Percentiles rank a stretch among this genome's conserved stretches.
These are phyloP conservation scores for Neofusicoccum sp. DNA, from an alignment of 2,329 filamentous ascomycete genomes.

Conservation along the genomic window DNA sequence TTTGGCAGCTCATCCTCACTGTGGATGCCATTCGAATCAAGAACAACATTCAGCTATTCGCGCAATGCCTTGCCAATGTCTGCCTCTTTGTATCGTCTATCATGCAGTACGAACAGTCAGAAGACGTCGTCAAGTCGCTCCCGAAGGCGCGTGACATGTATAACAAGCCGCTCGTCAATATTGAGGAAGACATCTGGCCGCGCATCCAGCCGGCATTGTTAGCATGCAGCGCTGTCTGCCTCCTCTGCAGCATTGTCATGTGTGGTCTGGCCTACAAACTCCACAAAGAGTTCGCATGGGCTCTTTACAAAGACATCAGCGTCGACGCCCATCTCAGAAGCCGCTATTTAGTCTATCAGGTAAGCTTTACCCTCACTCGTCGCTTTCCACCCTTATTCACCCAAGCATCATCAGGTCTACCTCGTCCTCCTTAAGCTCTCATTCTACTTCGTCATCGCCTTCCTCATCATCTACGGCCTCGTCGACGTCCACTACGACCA, in stretches of 20 bases:
- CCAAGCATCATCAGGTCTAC: constrained; percentile 20
- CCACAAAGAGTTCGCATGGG: constrained; percentile 24
- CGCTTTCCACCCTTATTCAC: neutral
- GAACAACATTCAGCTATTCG: constrained; percentile 28
- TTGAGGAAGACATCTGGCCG: constrained; percentile 18
- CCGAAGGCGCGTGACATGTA: neutral
- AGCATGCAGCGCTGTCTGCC: constrained; percentile 10
- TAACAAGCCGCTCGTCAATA: constrained; percentile 22
- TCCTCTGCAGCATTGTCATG: constrained; percentile 16
- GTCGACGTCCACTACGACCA: constrained; percentile 25
- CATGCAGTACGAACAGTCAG: constrained; percentile 25
- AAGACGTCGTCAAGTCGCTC: neutral
- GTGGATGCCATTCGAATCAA: constrained; percentile 27
- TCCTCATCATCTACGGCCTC: constrained; percentile 26
- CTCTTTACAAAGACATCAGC: constrained; percentile 24
- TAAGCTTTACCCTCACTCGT: neutral
- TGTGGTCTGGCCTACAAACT: constrained; percentile 20
- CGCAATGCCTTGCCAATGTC: constrained; percentile 24
- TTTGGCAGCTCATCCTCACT: constrained; percentile 26
- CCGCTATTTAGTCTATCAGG: constrained; percentile 23
- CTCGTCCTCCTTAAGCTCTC: constrained; percentile 25
- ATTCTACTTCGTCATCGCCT: constrained; percentile 25
- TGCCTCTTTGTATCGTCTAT: constrained; percentile 23
- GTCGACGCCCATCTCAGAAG: constrained; percentile 19
- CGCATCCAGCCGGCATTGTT: constrained; percentile 15